Conservation (phyloP, 495 filamentous ascomycete genomes). For the Thermothielavioides terrestris region DNA sequence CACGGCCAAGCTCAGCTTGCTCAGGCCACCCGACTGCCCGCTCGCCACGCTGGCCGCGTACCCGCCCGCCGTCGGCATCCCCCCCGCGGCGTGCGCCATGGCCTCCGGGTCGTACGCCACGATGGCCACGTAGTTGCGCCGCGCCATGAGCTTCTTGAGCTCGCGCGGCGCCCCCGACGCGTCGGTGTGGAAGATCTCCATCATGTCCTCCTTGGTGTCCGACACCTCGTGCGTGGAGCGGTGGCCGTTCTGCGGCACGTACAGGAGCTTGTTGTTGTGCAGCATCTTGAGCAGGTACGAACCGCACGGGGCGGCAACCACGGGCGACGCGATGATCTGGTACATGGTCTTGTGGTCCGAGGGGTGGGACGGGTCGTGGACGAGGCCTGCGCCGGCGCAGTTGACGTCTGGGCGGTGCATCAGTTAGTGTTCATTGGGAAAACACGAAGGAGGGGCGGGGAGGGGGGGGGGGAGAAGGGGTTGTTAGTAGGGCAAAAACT, state of each 20-base stretch:
- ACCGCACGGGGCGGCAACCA: constrained; percentile 80
- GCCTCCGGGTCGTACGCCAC: constrained; percentile 87
- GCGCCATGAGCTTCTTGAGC: constrained; percentile 79
- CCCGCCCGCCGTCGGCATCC: constrained; percentile 16
- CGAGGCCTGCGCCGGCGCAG: constrained; percentile 81
- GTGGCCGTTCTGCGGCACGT: constrained; percentile 85
- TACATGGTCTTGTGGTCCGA: constrained; percentile 98
- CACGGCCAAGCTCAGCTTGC: constrained; percentile 79
- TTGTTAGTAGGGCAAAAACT: too few relatives aligned
- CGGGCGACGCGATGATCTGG: constrained; percentile 83
- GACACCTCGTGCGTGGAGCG: constrained; percentile 55
- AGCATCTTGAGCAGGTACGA: constrained; percentile 85
- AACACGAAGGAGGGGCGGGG: neutral
- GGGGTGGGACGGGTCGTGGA: constrained; percentile 88
- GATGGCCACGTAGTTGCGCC: constrained; percentile 89
- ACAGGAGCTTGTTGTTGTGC: constrained; percentile 82
- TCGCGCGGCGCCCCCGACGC: constrained; percentile 72
- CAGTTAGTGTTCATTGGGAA: constrained; percentile 3
- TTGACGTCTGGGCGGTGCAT: constrained; percentile 58
- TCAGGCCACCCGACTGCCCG: constrained; percentile 30
- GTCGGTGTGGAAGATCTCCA: constrained; percentile 94
- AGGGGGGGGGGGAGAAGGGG: neutral
- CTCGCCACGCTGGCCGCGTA: constrained; percentile 25
- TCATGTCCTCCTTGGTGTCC: constrained; percentile 99
- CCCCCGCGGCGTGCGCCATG: constrained; percentile 41